phyloP scores from a whole-genome alignment of 176 grass and related monocot species.

The Triticum monococcum region DNA sequence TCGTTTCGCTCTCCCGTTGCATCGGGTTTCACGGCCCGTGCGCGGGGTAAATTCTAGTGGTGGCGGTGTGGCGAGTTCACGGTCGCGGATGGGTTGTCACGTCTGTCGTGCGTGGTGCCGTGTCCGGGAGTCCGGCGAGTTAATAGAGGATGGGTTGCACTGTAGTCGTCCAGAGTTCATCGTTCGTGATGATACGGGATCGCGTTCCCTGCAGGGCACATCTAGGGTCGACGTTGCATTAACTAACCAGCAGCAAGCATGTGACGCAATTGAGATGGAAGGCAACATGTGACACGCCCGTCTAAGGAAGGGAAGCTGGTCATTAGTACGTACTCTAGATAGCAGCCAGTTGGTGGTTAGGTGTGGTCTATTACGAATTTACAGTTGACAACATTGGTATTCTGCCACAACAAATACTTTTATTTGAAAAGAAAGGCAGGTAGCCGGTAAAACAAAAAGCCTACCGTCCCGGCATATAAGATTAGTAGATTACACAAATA shows the following conservation, averaged over 20 bases:
- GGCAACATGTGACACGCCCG: neutral
- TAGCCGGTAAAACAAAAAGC: too few species aligned
- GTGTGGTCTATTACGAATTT: neutral
- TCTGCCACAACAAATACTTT: neutral
- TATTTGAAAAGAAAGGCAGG: too few species aligned
- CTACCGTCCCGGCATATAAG: too few species aligned
- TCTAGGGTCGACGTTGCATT: neutral
- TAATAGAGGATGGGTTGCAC: too few species aligned
- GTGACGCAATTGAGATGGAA: neutral
- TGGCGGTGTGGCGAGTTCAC: neutral
- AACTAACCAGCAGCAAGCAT: neutral
- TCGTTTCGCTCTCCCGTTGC: conserved; percentile 13
- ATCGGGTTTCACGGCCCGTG: neutral
- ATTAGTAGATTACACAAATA: too few species aligned
- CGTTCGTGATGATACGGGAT: neutral
- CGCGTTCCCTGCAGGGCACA: neutral
- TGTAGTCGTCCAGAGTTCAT: neutral
- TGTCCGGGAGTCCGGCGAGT: neutral
- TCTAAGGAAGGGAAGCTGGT: neutral
- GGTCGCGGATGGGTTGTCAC: neutral
- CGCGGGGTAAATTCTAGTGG: neutral
- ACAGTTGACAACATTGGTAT: neutral
- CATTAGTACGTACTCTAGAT: neutral
- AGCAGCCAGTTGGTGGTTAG: neutral
- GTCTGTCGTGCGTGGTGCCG: neutral